Evolutionary conservation across 2,329 filamentous ascomycete species (phyloP).

Genomic region (Claviceps capensis): DNA sequence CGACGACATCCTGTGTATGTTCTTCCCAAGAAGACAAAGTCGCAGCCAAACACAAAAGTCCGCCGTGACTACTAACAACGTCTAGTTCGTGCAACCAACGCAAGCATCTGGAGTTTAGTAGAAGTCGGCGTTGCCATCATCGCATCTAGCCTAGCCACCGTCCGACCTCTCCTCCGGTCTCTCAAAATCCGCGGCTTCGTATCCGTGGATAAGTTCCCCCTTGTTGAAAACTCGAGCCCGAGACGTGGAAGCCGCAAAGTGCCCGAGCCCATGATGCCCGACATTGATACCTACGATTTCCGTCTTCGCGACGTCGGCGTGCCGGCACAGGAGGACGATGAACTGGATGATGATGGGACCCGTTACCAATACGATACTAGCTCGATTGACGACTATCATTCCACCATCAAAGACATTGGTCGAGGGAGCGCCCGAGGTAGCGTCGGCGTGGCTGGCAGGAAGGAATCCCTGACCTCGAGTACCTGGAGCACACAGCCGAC

Average conservation of each 20-base stretch:
- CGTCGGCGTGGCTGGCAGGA: conserved; percentile 23
- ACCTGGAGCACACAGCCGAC: conserved; percentile 10
- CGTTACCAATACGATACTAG: conserved; percentile 5
- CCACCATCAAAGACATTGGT: background rate
- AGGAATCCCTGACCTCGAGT: conserved; percentile 12
- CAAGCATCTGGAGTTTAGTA: conserved; percentile 43
- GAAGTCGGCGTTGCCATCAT: conserved; percentile 42
- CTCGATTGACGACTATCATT: conserved; percentile 10
- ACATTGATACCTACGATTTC: conserved; percentile 21
- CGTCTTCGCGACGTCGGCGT: conserved; percentile 19
- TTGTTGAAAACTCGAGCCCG: conserved; percentile 14
- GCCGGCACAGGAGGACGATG: background rate
- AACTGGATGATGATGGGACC: background rate
- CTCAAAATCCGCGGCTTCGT: conserved; percentile 33
- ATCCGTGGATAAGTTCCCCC: conserved; percentile 23
- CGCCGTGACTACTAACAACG: conserved; percentile 6
- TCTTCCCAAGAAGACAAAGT: background rate
- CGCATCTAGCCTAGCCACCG: conserved; percentile 39
- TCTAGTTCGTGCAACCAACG: conserved; percentile 33
- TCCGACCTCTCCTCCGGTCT: conserved; percentile 38
- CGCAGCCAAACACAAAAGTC: background rate
- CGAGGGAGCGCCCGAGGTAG: conserved; percentile 14
- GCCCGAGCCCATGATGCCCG: conserved; percentile 9
- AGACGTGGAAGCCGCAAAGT: conserved; percentile 13
- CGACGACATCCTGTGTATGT: conserved; percentile 35